Percentiles rank a stretch among this genome's conserved stretches.
Conservation (phyloP, 164 flowering plant species). For the Chimonanthus praecox region DNA sequence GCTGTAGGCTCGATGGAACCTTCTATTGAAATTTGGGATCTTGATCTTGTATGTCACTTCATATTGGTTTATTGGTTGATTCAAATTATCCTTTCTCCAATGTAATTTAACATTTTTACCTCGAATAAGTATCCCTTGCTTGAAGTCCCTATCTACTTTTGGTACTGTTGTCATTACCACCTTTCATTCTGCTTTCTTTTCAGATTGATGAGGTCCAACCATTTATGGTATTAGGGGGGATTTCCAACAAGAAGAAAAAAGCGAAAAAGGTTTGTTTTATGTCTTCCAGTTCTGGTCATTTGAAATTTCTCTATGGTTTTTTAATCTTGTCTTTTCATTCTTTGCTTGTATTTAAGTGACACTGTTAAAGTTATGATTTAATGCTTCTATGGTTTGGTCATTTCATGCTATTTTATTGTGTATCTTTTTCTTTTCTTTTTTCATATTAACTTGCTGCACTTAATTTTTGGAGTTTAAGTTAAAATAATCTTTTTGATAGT, state of each 20-base stretch:
- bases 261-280: slow-evolving; percentile 50
- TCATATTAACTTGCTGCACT: not conserved
- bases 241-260: slow-evolving; percentile 38
- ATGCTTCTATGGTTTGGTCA: not conserved
- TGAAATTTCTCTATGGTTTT: not conserved
- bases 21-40: slow-evolving; percentile 95
- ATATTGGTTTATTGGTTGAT: not conserved
- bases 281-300: not conserved
- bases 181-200: not conserved
- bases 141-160: not conserved
- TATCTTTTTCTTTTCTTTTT: not conserved
- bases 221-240: slow-evolving; percentile 58
- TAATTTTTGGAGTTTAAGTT: not conserved
- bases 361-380: not conserved
- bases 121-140: not conserved
- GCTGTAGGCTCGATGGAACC: slow-evolving; percentile 92
- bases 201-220: slow-evolving; percentile 91
- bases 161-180: not conserved
- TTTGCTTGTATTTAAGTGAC: not conserved
- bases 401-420: not conserved
- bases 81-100: not conserved
- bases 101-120: not conserved
- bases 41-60: slow-evolving; percentile 66
- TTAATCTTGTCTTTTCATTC: not conserved
- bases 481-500: not conserved